phyloP scores from a whole-genome alignment of 805 yeast species.

The Pichia cephalocereana region DNA sequence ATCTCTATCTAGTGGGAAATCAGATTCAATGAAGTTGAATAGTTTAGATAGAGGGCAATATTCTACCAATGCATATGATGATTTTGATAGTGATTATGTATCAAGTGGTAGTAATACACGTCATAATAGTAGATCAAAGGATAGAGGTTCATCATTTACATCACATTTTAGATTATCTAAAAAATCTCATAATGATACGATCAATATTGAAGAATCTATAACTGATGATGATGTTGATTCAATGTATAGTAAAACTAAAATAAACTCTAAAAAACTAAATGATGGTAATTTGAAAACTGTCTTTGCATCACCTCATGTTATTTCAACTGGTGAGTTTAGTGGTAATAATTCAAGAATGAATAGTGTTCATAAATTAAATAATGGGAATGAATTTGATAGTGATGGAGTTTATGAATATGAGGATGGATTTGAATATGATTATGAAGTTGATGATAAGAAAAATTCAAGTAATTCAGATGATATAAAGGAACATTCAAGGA shows the following conservation, averaged over 20 bases:
- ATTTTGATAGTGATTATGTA: constrained; percentile 1
- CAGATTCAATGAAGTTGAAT: neutral
- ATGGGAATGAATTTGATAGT: constrained; percentile 3
- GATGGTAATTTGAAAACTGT: neutral
- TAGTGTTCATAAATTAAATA: neutral
- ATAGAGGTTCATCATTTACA: neutral
- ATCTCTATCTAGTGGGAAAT: neutral
- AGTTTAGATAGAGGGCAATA: neutral
- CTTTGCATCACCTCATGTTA: constrained; percentile 3
- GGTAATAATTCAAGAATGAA: neutral
- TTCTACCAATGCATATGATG: neutral
- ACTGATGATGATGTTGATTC: constrained; percentile 1
- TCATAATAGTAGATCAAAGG: neutral
- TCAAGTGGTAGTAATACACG: neutral
- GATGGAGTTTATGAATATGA: constrained; percentile 10
- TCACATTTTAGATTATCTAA: neutral
- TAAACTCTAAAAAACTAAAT: neutral
- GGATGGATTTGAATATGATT: constrained; percentile 12
- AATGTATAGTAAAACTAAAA: neutral
- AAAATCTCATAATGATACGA: neutral
- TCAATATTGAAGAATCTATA: constrained; percentile 1
- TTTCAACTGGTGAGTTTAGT: constrained; percentile 1
- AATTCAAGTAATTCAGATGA: neutral
- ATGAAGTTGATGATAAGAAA: constrained; percentile 7
- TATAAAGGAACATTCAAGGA: neutral